Evolutionary conservation across 768 basidiomycete species (phyloP), one percentile per base, ranked within the genome.

Genomic region (Tephrocybe sp.): DNA sequence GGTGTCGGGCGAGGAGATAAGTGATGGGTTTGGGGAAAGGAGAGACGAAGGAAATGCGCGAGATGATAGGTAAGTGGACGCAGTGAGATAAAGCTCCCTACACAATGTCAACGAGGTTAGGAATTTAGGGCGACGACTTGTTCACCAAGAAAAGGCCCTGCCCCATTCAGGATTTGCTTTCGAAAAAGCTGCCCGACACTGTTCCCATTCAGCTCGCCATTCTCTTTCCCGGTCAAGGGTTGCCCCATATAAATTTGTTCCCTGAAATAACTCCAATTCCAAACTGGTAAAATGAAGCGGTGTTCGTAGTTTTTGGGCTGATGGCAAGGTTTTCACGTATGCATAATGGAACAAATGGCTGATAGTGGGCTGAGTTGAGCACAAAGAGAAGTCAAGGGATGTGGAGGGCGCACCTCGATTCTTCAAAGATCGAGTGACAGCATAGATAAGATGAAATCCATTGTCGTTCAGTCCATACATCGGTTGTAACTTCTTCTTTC

Each of bases 41-140:
- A 98, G 69, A 6, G 83, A 82, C 0, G 94, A 97, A 0, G 94
- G 91, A 61, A 97, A 98, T 0, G 92, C 89, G 45, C 95, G 82
- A 1, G 94, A 95, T 1, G 91, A 91, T 33, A 92, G 71, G 62
- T 90, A 84, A 0, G 88, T 92, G 5, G 85, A 73, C 1, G 88
- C 83, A 0, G 79, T 77, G 2, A 90, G 70, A 64, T 89, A 95
- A 20, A 68, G 63, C 20, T 85, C 78, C 89, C 92, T 94, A 48
- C 26, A 8, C 8, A 20, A 30, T 44, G 48, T 46, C 50, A 50
- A 41, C 57, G 48, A 41, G 56, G 13, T 31, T n/a, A 7, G 38
- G 12, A 26, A 12, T 22, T 26, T 14, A 2, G 14, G 38, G 22
- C 19, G 14, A 13, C 31, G 33, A 47, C 26, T 42, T 52, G 62